phyloP scores from a whole-genome alignment of 176 grass and related monocot genomes.

The Poa annua region DNA sequence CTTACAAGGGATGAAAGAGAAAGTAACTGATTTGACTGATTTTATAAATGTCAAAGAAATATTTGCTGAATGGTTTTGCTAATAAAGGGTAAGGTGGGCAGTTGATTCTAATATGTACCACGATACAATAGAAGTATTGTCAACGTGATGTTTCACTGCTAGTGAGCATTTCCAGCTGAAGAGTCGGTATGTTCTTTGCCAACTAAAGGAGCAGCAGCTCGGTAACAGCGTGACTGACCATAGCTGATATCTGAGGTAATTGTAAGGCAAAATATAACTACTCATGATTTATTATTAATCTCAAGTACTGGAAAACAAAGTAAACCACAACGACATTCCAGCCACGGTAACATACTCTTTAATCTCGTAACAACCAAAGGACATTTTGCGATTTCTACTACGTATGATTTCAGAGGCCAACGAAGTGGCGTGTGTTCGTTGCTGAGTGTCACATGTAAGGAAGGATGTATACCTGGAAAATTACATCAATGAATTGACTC shows the following conservation, averaged over 20 bases:
- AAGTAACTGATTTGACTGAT: too few species aligned
- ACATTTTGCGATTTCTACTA: constrained; percentile 8
- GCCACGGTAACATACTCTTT: not conserved
- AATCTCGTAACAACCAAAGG: constrained; percentile 10
- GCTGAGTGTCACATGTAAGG: constrained; percentile 37
- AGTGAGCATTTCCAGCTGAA: not conserved
- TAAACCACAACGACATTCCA: not conserved
- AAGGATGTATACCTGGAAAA: constrained; percentile 53
- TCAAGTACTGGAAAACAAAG: constrained; percentile 18
- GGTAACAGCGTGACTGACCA: not conserved
- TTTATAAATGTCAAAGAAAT: too few species aligned
- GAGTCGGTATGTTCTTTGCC: not conserved
- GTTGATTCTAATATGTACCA: not conserved
- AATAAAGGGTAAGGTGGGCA: too few species aligned
- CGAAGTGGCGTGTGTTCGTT: not conserved
- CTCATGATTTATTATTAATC: constrained; percentile 12
- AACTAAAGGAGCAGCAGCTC: not conserved
- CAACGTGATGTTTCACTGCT: not conserved
- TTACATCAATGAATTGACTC: constrained; percentile 54
- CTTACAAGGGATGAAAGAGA: too few species aligned
- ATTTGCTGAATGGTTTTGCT: too few species aligned
- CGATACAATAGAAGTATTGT: not conserved
- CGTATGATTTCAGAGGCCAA: constrained; percentile 7
- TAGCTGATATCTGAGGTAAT: not conserved
- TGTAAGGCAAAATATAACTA: not conserved